Conservation (phyloP, 768 basidiomycete species). For the Holtermannia corniformis region DNA sequence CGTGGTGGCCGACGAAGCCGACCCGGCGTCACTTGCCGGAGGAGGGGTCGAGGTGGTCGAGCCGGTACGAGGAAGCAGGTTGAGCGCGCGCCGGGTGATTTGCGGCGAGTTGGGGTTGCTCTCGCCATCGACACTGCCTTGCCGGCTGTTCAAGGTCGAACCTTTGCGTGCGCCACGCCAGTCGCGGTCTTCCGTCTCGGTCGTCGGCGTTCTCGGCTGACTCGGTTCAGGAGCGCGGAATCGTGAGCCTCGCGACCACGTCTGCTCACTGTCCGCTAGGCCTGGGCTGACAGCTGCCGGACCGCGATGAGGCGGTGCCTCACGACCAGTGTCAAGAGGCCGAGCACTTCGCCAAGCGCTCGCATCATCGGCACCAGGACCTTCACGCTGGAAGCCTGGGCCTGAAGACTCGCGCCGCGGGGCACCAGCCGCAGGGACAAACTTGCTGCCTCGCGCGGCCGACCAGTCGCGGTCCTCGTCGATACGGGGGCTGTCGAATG, state of each 20-base stretch:
- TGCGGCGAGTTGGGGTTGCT: constrained; percentile 42
- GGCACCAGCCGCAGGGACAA: constrained; percentile 30
- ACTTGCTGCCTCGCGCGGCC: constrained; percentile 42
- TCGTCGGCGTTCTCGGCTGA: constrained; percentile 15
- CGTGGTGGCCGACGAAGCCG: constrained; percentile 46
- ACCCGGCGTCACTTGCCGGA: constrained; percentile 51
- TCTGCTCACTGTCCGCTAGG: constrained; percentile 66
- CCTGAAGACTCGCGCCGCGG: constrained; percentile 25
- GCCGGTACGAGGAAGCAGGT: constrained; percentile 52
- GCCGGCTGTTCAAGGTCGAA: constrained; percentile 8
- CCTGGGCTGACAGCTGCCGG: constrained; percentile 16
- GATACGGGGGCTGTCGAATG: constrained; percentile 43
- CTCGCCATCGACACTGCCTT: constrained; percentile 22
- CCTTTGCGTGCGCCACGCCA: constrained; percentile 29
- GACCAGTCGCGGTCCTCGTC: constrained; percentile 43
- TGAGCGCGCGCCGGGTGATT: constrained; percentile 37
- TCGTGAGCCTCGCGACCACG: constrained; percentile 42
- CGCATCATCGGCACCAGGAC: constrained; percentile 27
- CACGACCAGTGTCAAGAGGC: constrained; percentile 29
- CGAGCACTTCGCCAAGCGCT: constrained; percentile 32
- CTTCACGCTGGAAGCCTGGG: constrained; percentile 16
- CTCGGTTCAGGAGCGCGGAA: constrained; percentile 21
- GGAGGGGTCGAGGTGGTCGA: constrained; percentile 50
- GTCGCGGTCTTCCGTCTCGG: constrained; percentile 27
- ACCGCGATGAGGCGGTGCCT: constrained; percentile 44